A percentile compares a stretch with the other conserved stretches of the same genome.
These are phyloP conservation scores for Erythrobasidium yunnanense DNA, from an alignment of 768 basidiomycete species.

Conservation along the genomic window DNA sequence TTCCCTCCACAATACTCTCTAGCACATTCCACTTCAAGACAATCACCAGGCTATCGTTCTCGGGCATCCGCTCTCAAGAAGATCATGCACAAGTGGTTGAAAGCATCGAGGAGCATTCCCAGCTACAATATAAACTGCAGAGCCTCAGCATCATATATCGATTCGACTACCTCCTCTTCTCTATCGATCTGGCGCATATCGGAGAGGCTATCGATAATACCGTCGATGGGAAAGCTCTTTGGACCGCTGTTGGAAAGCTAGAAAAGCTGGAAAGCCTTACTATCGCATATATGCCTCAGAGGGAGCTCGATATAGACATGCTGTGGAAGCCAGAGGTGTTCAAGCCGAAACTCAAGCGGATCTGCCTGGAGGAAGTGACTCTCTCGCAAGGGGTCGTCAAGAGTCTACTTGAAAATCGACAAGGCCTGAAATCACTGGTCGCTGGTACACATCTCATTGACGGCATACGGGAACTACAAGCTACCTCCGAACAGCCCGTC, in stretches of 20 bases:
- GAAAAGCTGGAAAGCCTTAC: background rate
- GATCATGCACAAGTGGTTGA: background rate
- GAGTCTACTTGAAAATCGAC: background rate
- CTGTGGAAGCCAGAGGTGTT: background rate
- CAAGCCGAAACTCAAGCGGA: background rate
- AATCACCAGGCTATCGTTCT: background rate
- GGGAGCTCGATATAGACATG: background rate
- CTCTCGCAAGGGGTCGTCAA: background rate
- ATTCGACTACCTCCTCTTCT: background rate
- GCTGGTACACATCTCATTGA: background rate
- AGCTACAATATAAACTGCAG: background rate
- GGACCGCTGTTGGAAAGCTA: background rate
- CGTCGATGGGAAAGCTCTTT: background rate
- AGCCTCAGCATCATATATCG: background rate
- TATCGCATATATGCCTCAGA: background rate
- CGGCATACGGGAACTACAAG: background rate
- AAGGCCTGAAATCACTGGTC: background rate
- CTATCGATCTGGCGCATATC: background rate
- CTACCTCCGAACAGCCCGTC: background rate
- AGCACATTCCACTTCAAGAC: background rate
- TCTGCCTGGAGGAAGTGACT: background rate
- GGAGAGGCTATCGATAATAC: background rate
- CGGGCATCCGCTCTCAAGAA: background rate
- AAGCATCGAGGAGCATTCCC: background rate
- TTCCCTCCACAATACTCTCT: background rate